phyloP scores from a whole-genome alignment of 2,329 filamentous ascomycete genomes.

The Cordyceps pruinosa region DNA sequence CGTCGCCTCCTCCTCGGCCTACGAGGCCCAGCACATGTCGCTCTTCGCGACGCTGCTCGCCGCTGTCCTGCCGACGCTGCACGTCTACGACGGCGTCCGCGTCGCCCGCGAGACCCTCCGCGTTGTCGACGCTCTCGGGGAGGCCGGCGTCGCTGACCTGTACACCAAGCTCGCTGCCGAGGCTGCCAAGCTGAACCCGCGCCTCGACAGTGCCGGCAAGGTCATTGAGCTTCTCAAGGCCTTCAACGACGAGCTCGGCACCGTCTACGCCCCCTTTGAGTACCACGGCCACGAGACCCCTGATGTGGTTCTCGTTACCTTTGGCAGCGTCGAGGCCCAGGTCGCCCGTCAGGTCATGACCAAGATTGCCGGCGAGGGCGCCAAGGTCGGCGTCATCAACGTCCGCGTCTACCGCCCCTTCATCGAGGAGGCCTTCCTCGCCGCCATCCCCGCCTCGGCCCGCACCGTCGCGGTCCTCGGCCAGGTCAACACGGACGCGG shows the following conservation, averaged over 20 bases:
- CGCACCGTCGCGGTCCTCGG: conserved; percentile 78
- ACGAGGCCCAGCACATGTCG: conserved; percentile 93
- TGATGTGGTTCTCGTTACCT: conserved; percentile 80
- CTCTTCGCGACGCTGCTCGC: conserved; percentile 79
- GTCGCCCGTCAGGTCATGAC: conserved; percentile 74
- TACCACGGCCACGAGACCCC: conserved; percentile 79
- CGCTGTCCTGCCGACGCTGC: conserved; percentile 71
- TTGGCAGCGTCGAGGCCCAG: conserved; percentile 86
- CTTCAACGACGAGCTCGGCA: conserved; percentile 88
- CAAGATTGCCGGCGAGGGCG: conserved; percentile 63
- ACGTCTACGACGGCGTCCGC: conserved; percentile 81
- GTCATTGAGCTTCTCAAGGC: conserved; percentile 62
- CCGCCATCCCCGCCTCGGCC: conserved; percentile 67
- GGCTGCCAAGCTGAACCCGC: conserved; percentile 57
- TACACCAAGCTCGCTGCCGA: conserved; percentile 62
- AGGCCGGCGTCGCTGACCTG: conserved; percentile 58
- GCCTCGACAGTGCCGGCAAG: conserved; percentile 66
- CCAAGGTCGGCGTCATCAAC: conserved; percentile 79
- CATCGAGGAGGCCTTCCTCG: conserved; percentile 87
- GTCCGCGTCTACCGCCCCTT: conserved; percentile 94
- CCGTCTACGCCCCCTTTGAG: conserved; percentile 87
- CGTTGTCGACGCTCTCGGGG: conserved; percentile 74
- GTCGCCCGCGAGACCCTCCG: conserved; percentile 76
- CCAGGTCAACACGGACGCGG: conserved; percentile 69
- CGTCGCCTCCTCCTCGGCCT: conserved; percentile 75